Percentiles rank a stretch among this genome's conserved stretches.
Evolutionary conservation across 345 rosid genomes (phyloP).

Genomic region (Arabidopsis suecica): DNA sequence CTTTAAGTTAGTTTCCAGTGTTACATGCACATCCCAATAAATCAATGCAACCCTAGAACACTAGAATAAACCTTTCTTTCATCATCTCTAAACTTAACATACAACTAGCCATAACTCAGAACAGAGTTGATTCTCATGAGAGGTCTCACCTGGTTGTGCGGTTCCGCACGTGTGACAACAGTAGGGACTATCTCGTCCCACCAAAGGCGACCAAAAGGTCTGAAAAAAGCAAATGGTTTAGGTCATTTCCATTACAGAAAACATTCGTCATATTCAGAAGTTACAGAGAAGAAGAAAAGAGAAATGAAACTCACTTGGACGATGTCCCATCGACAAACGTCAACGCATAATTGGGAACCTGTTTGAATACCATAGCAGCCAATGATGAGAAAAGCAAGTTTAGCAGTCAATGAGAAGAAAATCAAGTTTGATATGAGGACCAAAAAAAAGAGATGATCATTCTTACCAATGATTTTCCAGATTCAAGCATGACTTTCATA

Average conservation of each 20-base stretch:
- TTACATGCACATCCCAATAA: neutral
- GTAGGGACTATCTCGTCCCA: slow-evolving; percentile 91
- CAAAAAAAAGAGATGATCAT: neutral
- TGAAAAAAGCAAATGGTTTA: slow-evolving; percentile 25
- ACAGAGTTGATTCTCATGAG: neutral
- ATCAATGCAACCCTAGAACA: neutral
- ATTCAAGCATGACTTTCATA: slow-evolving; percentile 42
- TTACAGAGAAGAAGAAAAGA: neutral
- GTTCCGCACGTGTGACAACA: slow-evolving; percentile 76
- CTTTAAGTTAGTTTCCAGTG: neutral
- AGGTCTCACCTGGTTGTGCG: slow-evolving; percentile 66
- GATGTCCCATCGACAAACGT: slow-evolving; percentile 42
- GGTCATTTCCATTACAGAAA: neutral
- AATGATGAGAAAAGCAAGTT: neutral
- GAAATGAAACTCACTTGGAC: slow-evolving; percentile 40
- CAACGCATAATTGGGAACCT: slow-evolving; percentile 51
- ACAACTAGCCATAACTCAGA: neutral
- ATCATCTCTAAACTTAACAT: neutral
- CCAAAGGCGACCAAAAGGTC: slow-evolving; percentile 86
- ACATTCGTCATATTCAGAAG: neutral
- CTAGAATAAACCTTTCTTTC: neutral
- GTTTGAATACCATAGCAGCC: neutral
- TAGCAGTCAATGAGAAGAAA: neutral
- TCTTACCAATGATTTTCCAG: slow-evolving; percentile 61
- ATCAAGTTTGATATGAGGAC: neutral